Percentiles rank a stretch among this genome's conserved stretches.
Conservation (phyloP, 306 rosid species). For the Prunus persica region Prunus_persica_NCBIv2 NC_034014.1:29695501-29696000, state of each 20-base stretch:
- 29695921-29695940: conserved; percentile 12
- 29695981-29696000: not conserved
- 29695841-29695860: conserved; percentile 97
- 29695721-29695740: conserved; percentile 4
- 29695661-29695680: not conserved
- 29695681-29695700: not conserved
- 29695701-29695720: conserved; percentile 4
- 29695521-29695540: not conserved
- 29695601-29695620: not conserved
- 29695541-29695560: not conserved
- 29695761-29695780: not conserved
- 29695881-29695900: conserved; percentile 71
- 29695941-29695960: not conserved
- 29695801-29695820: conserved; percentile 29
- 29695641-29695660: not conserved
- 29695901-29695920: conserved; percentile 81
- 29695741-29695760: not conserved
- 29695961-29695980: not conserved
- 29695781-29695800: conserved; percentile 10
- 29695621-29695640: not conserved
- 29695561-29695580: not conserved
- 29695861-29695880: conserved; percentile 85
- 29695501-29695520: not conserved
- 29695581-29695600: not conserved
- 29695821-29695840: conserved; percentile 74